These are phyloP conservation scores for Westerdykella sp. DNA, from an alignment of 2,329 filamentous ascomycete genomes.

Conservation along the genomic window DNA sequence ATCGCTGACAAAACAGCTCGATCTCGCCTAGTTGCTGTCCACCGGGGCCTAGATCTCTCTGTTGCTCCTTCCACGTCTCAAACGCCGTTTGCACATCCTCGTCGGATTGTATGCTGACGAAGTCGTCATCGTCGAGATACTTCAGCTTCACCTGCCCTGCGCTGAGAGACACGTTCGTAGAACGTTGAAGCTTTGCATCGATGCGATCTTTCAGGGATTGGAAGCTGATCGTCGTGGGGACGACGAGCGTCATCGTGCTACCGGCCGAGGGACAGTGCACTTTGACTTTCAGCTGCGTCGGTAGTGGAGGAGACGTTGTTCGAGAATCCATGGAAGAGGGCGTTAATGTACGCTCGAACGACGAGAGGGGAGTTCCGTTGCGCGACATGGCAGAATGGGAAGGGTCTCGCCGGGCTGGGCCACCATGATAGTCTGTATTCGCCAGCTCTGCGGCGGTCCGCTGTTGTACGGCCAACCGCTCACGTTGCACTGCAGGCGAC, in stretches of 20 bases:
- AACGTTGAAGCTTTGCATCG: conserved; percentile 85
- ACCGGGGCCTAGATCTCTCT: conserved; percentile 54
- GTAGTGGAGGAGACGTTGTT: conserved; percentile 38
- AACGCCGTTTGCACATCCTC: conserved; percentile 96
- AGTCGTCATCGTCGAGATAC: conserved; percentile 89
- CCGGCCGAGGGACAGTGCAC: conserved; percentile 74
- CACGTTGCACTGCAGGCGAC: conserved; percentile 62
- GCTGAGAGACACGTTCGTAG: conserved; percentile 76
- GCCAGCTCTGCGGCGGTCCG: conserved; percentile 30
- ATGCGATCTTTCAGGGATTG: conserved; percentile 91
- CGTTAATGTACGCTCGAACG: conserved; percentile 35
- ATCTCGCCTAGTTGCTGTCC: conserved; percentile 76
- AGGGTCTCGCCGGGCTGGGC: conserved; percentile 27
- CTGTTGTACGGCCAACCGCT: conserved; percentile 44
- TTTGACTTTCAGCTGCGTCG: conserved; percentile 87
- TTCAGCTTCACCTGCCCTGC: conserved; percentile 78
- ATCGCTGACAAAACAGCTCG: conserved; percentile 48
- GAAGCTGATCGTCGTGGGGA: conserved; percentile 90
- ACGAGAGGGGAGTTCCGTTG: conserved; percentile 36
- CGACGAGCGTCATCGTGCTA: conserved; percentile 92
- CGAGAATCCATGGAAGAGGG: conserved; percentile 35
- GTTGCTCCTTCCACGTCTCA: conserved; percentile 82
- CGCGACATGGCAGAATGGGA: conserved; percentile 21
- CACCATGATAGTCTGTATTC: conserved; percentile 39
- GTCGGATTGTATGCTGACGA: conserved; percentile 87